Percentiles rank a stretch among this genome's conserved stretches.
phyloP scores from a whole-genome alignment of 768 basidiomycete genomes.

The Suillus subluteus region DNA sequence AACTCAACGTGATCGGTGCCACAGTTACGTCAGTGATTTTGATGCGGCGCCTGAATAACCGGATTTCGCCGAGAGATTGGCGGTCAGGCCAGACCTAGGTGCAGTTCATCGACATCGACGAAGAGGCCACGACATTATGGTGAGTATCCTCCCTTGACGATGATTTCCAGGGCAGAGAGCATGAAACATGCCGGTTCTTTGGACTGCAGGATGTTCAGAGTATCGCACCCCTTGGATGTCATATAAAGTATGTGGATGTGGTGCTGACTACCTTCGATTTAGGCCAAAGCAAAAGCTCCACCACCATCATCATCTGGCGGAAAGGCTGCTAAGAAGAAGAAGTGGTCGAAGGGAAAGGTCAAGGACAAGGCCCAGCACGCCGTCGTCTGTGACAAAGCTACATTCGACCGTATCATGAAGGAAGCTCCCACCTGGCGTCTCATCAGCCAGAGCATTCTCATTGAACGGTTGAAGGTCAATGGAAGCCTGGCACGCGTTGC shows the following conservation, averaged over 20 bases:
- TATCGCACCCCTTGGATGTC: conserved; percentile 28
- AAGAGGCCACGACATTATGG: conserved; percentile 32
- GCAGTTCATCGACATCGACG: conserved; percentile 29
- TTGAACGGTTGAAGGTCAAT: conserved; percentile 97
- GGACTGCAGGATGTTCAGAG: conserved; percentile 8
- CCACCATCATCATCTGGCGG: conserved; percentile 68
- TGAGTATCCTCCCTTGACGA: conserved; percentile 20
- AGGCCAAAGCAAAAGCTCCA: conserved; percentile 81
- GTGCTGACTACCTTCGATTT: conserved; percentile 29
- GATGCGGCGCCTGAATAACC: conserved; percentile 24
- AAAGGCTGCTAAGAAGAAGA: conserved; percentile 99
- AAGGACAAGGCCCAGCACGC: conserved; percentile 99
- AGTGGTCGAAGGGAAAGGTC: conserved; percentile 99
- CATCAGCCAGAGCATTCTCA: conserved; percentile 97
- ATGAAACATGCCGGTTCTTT: not conserved
- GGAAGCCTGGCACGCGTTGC: conserved; percentile 91
- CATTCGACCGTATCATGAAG: conserved; percentile 94
- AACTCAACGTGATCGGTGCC: conserved; percentile 12
- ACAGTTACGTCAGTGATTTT: conserved; percentile 29
- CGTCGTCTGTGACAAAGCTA: conserved; percentile 91
- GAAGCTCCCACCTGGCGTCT: conserved; percentile 99
- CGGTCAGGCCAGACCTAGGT: not conserved
- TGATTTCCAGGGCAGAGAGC: not conserved
- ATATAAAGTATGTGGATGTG: conserved; percentile 22
- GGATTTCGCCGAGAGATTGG: conserved; percentile 24